Evolutionary conservation across 1,284 basidiomycete species (phyloP).

Genomic region (Cryptococcus sp.): DNA sequence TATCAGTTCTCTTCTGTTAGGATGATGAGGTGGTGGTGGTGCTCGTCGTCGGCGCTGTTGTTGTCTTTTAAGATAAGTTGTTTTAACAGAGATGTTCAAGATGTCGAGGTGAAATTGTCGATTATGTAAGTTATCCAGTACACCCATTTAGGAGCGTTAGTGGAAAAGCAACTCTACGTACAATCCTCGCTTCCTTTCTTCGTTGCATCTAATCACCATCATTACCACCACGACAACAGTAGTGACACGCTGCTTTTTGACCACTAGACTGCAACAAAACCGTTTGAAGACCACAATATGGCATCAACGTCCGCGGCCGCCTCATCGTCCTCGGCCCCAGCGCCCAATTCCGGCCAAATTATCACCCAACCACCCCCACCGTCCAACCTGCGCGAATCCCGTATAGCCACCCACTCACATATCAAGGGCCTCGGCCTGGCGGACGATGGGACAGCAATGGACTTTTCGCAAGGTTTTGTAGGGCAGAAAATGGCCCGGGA

Average conservation of each 20-base stretch:
- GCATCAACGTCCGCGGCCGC: constrained; percentile 16
- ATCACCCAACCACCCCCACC: constrained; percentile 51
- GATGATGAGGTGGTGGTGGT: too few species aligned
- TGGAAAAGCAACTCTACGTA: not conserved
- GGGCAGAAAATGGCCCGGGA: constrained; percentile 89
- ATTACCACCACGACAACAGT: too few species aligned
- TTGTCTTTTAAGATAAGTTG: not conserved
- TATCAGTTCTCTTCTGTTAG: too few species aligned
- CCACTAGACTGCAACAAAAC: not conserved
- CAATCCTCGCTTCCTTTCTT: constrained; percentile 1
- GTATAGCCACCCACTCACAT: constrained; percentile 54
- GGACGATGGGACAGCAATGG: constrained; percentile 75
- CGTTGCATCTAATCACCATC: not conserved
- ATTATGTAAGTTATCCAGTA: not conserved
- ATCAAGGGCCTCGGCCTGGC: constrained; percentile 88
- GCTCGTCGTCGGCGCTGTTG: too few species aligned
- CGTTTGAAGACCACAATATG: not conserved
- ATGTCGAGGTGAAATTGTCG: constrained; percentile 1
- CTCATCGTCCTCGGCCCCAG: constrained; percentile 15
- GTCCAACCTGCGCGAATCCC: constrained; percentile 47
- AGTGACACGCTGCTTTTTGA: not conserved
- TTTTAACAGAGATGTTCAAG: not conserved
- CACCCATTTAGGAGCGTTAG: not conserved
- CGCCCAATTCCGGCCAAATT: constrained; percentile 30
- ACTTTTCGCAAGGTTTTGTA: constrained; percentile 81